Percentiles rank a stretch among this genome's conserved stretches.
Conservation (phyloP, 1,284 basidiomycete species). For the Macrocystidia cucumis region DNA sequence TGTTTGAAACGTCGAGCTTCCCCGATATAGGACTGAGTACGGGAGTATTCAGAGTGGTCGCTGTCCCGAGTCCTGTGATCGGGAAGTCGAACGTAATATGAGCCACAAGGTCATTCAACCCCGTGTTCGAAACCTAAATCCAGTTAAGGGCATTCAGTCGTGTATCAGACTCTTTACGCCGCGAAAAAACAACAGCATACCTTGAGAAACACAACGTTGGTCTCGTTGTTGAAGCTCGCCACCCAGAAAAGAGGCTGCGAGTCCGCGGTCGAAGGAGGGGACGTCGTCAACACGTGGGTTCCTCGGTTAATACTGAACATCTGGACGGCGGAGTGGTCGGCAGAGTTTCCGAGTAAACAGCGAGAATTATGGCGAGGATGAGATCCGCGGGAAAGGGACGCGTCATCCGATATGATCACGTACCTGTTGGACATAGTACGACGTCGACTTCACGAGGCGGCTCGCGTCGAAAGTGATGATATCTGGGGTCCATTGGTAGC, state of each 20-base stretch:
- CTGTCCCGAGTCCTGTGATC: slow-evolving; percentile 16
- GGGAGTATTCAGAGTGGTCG: slow-evolving; percentile 19
- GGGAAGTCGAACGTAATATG: slow-evolving; percentile 24
- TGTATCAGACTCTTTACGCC: background rate
- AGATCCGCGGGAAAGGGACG: background rate
- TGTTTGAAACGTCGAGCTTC: slow-evolving; percentile 24
- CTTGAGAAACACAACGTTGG: slow-evolving; percentile 25
- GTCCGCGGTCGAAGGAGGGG: slow-evolving; percentile 18
- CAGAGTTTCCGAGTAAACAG: background rate
- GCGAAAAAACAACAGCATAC: slow-evolving; percentile 10
- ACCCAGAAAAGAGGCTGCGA: slow-evolving; percentile 25
- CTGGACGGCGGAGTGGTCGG: slow-evolving; percentile 11
- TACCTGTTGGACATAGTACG: slow-evolving; percentile 28
- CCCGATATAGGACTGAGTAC: slow-evolving; percentile 21
- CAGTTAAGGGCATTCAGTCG: background rate
- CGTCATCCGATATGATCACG: background rate
- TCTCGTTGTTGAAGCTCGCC: slow-evolving; percentile 24
- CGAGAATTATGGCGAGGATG: background rate
- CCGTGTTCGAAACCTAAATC: slow-evolving; percentile 24
- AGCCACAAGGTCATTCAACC: slow-evolving; percentile 19
- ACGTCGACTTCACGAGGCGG: slow-evolving; percentile 24
- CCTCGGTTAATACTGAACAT: slow-evolving; percentile 26
- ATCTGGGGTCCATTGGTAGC: slow-evolving; percentile 34
- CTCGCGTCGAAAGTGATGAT: slow-evolving; percentile 29
- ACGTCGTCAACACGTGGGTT: slow-evolving; percentile 24